phyloP scores from a whole-genome alignment of 495 filamentous ascomycete genomes.

The Hypoxylon intermedium region DNA sequence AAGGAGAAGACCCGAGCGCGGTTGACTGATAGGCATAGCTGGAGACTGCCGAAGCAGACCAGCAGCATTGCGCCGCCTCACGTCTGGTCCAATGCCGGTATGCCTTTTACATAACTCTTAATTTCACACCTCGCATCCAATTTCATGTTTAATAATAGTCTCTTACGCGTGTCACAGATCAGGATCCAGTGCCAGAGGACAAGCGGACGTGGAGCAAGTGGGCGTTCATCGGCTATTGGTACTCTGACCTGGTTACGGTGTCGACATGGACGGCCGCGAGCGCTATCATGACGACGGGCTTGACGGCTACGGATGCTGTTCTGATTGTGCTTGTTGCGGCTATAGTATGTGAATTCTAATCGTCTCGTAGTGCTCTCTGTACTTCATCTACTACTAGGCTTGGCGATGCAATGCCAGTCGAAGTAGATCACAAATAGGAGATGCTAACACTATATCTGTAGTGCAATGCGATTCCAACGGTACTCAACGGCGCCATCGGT shows the following conservation, averaged over 20 bases:
- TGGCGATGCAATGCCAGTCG: not conserved
- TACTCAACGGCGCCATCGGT: conserved; percentile 67
- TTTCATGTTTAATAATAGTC: not conserved
- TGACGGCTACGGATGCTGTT: conserved; percentile 38
- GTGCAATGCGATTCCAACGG: conserved; percentile 61
- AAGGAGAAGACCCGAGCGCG: conserved; percentile 31
- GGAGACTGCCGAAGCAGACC: conserved; percentile 43
- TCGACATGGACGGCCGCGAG: conserved; percentile 40
- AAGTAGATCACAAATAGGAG: not conserved
- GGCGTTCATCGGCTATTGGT: conserved; percentile 45
- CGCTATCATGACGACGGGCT: conserved; percentile 40
- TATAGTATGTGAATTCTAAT: conserved; percentile 24
- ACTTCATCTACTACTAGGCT: too few relatives aligned
- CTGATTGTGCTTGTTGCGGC: conserved; percentile 38
- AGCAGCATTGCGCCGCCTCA: conserved; percentile 43
- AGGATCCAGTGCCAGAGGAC: conserved; percentile 42
- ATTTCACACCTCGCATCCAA: too few relatives aligned
- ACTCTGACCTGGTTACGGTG: conserved; percentile 44
- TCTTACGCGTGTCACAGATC: conserved; percentile 29
- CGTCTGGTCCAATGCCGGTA: conserved; percentile 44
- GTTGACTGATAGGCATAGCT: conserved; percentile 36
- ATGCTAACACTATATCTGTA: not conserved
- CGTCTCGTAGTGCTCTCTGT: not conserved
- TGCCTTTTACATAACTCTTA: too few relatives aligned
- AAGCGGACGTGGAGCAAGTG: conserved; percentile 42